Conservation (phyloP, 2,329 filamentous ascomycete genomes). For the Leptosphaerulina australis region DNA sequence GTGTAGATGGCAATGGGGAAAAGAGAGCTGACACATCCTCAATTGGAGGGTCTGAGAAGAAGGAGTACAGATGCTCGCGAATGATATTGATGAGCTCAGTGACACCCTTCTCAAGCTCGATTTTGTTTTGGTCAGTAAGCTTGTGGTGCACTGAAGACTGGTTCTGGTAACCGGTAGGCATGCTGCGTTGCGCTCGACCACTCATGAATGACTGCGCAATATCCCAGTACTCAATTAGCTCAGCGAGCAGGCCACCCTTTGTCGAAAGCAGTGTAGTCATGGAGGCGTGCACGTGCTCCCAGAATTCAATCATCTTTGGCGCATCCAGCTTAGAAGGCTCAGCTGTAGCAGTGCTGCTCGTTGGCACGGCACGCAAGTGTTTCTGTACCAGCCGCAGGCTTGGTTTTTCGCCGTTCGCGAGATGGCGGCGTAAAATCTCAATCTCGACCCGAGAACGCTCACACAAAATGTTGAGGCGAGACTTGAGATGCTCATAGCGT, state of each 20-base stretch:
- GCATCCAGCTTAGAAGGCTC: slow-evolving; percentile 72
- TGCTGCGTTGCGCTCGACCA: slow-evolving; percentile 77
- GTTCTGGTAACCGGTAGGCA: slow-evolving; percentile 82
- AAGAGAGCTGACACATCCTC: slow-evolving; percentile 89
- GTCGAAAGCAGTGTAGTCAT: slow-evolving; percentile 74
- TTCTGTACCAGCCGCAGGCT: slow-evolving; percentile 71
- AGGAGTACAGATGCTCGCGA: slow-evolving; percentile 75
- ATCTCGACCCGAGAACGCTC: slow-evolving; percentile 92
- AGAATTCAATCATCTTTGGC: slow-evolving; percentile 81
- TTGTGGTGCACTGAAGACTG: slow-evolving; percentile 82
- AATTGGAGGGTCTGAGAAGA: slow-evolving; percentile 86
- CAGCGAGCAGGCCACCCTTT: slow-evolving; percentile 79
- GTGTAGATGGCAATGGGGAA: slow-evolving; percentile 76
- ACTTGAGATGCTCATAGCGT: slow-evolving; percentile 85
- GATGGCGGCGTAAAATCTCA: slow-evolving; percentile 81
- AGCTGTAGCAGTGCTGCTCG: slow-evolving; percentile 63
- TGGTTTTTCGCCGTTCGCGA: slow-evolving; percentile 76
- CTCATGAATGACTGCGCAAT: slow-evolving; percentile 88
- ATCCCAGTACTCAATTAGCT: slow-evolving; percentile 93
- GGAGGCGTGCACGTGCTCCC: slow-evolving; percentile 84
- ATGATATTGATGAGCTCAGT: slow-evolving; percentile 84
- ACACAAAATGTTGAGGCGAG: slow-evolving; percentile 77
- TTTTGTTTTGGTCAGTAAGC: slow-evolving; percentile 72
- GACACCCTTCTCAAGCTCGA: slow-evolving; percentile 75
- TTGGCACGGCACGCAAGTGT: slow-evolving; percentile 75